A percentile compares a stretch with the other conserved stretches of the same genome.
These are phyloP conservation scores for Myxozyma vanderwaltii DNA, from an alignment of 805 yeast species.

Conservation along the genomic window DNA sequence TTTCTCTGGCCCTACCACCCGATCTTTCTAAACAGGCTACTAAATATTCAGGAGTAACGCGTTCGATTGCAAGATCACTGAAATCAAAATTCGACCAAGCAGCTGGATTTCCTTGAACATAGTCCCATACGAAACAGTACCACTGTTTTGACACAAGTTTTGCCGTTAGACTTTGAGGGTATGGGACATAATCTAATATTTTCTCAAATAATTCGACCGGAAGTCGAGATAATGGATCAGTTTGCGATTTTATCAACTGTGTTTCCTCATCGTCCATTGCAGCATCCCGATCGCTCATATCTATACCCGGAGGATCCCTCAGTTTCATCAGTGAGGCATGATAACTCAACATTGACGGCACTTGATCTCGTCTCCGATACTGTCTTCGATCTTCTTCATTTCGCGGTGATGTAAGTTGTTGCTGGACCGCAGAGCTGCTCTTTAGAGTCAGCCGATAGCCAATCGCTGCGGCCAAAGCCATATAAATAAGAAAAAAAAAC, in stretches of 20 bases:
- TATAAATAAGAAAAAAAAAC: slow-evolving; percentile 10
- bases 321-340: slow-evolving; percentile 17
- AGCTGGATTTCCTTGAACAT: neutral
- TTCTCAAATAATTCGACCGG: slow-evolving; percentile 22
- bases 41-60: slow-evolving; percentile 26
- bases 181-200: slow-evolving; percentile 17
- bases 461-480: slow-evolving; percentile 3
- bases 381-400: slow-evolving; percentile 19
- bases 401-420: slow-evolving; percentile 15
- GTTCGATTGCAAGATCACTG: neutral
- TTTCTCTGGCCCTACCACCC: slow-evolving; percentile 7
- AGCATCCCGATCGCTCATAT: too few species aligned
- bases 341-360: slow-evolving; percentile 13
- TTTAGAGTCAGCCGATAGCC: slow-evolving; percentile 18
- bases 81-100: slow-evolving; percentile 25
- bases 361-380: slow-evolving; percentile 9
- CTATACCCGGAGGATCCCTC: slow-evolving; percentile 14
- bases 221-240: slow-evolving; percentile 14
- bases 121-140: slow-evolving; percentile 17
- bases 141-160: slow-evolving; percentile 17
- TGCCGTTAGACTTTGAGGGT: slow-evolving; percentile 13
- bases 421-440: slow-evolving; percentile 10
- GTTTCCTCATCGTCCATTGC: too few species aligned
- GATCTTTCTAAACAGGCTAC: slow-evolving; percentile 20
- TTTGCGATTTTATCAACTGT: neutral